A percentile compares a stretch with the other conserved stretches of the same genome.
These are phyloP conservation scores for Cladosporium halotolerans DNA, from an alignment of 2,329 filamentous ascomycete species.

Conservation along the genomic window DNA sequence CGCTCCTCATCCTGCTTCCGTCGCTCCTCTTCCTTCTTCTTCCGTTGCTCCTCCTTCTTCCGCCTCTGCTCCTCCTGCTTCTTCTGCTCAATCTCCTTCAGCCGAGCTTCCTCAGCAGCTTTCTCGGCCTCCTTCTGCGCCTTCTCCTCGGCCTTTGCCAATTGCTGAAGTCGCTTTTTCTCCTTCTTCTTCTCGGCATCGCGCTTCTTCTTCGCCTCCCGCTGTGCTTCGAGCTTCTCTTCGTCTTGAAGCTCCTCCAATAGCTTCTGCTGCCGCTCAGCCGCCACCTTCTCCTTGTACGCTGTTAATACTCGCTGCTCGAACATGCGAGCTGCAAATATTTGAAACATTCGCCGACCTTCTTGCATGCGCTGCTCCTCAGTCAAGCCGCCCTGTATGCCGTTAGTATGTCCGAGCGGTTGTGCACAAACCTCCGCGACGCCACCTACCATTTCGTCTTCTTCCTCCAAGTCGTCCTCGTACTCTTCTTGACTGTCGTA, in stretches of 20 bases:
- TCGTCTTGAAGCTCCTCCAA: slow-evolving; percentile 90
- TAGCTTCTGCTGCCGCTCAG: slow-evolving; percentile 83
- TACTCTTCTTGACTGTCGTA: slow-evolving; percentile 59
- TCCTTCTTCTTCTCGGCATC: slow-evolving; percentile 95
- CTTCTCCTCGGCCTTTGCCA: slow-evolving; percentile 84
- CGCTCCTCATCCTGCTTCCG: slow-evolving; percentile 88
- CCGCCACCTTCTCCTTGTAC: slow-evolving; percentile 95
- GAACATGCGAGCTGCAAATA: slow-evolving; percentile 98
- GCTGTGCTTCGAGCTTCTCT: slow-evolving; percentile 64
- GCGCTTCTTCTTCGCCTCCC: slow-evolving; percentile 86
- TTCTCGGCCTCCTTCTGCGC: slow-evolving; percentile 82
- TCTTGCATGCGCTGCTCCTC: slow-evolving; percentile 99
- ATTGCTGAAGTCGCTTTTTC: slow-evolving; percentile 83
- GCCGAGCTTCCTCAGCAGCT: slow-evolving; percentile 75
- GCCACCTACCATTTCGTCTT: slow-evolving; percentile 54
- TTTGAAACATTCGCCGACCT: slow-evolving; percentile 97
- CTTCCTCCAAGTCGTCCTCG: slow-evolving; percentile 53
- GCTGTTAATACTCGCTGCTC: slow-evolving; percentile 93
- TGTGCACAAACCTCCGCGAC: not conserved
- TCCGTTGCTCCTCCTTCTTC: slow-evolving; percentile 83
- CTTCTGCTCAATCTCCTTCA: slow-evolving; percentile 68
- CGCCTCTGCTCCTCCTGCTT: slow-evolving; percentile 72
- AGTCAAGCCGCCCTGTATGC: slow-evolving; percentile 78
- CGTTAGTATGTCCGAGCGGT: slow-evolving; percentile 35
- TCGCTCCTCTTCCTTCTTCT: slow-evolving; percentile 83